Evolutionary conservation across 352 stramenopile species (phyloP), one percentile per base, ranked within the genome.

Genomic region (Phytophthora meadii): DNA sequence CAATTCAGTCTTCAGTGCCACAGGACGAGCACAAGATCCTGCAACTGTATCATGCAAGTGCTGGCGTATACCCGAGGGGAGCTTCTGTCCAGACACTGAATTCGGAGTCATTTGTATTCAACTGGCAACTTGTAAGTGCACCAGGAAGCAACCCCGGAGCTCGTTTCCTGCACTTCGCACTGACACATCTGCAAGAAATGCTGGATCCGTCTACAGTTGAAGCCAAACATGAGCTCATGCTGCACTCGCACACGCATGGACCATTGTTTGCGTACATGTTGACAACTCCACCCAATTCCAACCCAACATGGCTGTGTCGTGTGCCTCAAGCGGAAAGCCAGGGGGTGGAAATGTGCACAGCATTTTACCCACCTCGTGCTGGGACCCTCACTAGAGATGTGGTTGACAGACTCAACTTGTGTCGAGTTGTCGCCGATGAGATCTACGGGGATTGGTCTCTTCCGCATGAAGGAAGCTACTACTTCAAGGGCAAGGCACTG

Each of bases 401-500:
- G 5, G 76, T 84, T 15, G 56, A 74, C 15, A 57, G 42, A 9
- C 41, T 84, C 10, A 67, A 76, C 24, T 64, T 89, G 12, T 82
- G 63, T 30, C 67, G 70, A 5, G 61, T 92, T 2, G 65, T 93
- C 2, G 57, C 56, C 0, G 74, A 90, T 30, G 82, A 93, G 69
- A 90, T 93, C 52, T 36, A 92, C 22, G 76, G 70, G n/a, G 69
- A 89, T 30, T 95, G 87, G 87, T 40, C 73, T 7, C 54, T 93
- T 39, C 82, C 81, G 6, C 66, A 72, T 24, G 77, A 90, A 66
- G 84, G 78, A 24, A 91, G 82, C 60, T 94, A 94, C 66, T 94
- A 94, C 73, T 94, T 94, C 61, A 93, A 92, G 55, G 84, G 87
- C 42, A 94, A 94, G 39, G 55, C 77, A 10, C 54, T 92, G 19